Conservation (phyloP, 1,284 basidiomycete species). For the Moesziomyces sp. region DNA sequence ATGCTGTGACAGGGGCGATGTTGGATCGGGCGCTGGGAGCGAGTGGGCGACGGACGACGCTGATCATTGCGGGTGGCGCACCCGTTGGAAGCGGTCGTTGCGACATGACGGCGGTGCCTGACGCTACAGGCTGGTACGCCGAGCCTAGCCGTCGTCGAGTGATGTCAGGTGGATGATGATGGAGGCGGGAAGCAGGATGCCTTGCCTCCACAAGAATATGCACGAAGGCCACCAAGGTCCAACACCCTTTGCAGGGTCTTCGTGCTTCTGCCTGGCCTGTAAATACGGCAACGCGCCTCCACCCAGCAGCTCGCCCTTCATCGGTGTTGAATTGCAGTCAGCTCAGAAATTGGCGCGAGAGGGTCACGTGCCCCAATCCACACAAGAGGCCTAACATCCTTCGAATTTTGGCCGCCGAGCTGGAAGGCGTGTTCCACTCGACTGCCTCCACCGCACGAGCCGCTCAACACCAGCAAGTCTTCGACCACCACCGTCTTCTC, state of each 20-base stretch:
- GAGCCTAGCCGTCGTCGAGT: slow-evolving; percentile 6
- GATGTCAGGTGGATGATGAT: background rate
- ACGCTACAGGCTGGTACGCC: slow-evolving; percentile 4
- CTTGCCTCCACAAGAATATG: background rate
- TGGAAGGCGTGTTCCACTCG: slow-evolving; percentile 15
- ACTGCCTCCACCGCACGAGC: background rate
- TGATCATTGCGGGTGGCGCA: slow-evolving; percentile 14
- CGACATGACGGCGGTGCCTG: slow-evolving; percentile 19
- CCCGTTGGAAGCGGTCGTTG: slow-evolving; percentile 8
- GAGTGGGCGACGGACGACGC: slow-evolving; percentile 31
- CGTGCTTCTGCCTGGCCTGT: slow-evolving; percentile 5
- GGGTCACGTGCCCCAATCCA: slow-evolving; percentile 19
- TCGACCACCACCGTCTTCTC: background rate
- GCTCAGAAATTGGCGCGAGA: slow-evolving; percentile 17
- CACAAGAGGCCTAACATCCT: slow-evolving; percentile 7
- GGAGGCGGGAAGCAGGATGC: background rate
- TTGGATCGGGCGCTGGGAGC: slow-evolving; percentile 37
- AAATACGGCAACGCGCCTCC: slow-evolving; percentile 18
- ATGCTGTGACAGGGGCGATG: slow-evolving; percentile 5
- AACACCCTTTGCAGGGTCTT: background rate
- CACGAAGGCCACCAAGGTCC: background rate
- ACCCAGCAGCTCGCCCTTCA: background rate
- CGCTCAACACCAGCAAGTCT: background rate
- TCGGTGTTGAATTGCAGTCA: background rate
- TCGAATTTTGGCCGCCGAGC: slow-evolving; percentile 7